phyloP scores from a whole-genome alignment of 306 rosid genomes.

The Acacia acuminata region DNA sequence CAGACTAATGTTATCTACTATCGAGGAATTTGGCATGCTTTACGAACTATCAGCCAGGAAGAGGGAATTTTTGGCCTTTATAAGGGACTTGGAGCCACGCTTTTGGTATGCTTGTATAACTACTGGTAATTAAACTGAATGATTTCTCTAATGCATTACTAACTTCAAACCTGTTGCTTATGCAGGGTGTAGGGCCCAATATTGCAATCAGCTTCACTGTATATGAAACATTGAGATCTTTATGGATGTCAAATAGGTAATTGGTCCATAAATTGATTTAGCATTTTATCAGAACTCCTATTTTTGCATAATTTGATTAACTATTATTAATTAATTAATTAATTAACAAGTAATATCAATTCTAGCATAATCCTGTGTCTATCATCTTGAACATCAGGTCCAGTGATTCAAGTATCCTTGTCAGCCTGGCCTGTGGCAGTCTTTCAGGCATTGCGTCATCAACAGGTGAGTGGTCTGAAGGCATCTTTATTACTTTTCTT shows the following conservation, averaged over 20 bases:
- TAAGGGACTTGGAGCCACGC: constrained; percentile 97
- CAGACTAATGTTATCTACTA: constrained; percentile 82
- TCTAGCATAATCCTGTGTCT: constrained; percentile 13
- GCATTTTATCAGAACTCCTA: background rate
- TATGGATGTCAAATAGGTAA: constrained; percentile 80
- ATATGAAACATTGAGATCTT: constrained; percentile 78
- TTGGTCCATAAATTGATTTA: constrained; percentile 22
- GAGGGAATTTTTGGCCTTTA: constrained; percentile 89
- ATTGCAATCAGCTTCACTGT: constrained; percentile 94
- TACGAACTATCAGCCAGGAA: constrained; percentile 71
- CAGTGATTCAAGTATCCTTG: constrained; percentile 64
- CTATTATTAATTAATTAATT: no score
- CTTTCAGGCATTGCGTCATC: constrained; percentile 97
- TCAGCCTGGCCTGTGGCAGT: constrained; percentile 94
- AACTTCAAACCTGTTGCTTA: constrained; percentile 21
- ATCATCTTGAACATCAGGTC: constrained; percentile 49
- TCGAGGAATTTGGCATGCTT: constrained; percentile 76
- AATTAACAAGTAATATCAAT: background rate
- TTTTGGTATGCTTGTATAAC: constrained; percentile 63
- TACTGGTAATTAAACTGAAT: constrained; percentile 6
- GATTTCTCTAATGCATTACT: constrained; percentile 32
- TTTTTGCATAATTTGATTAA: constrained; percentile 3
- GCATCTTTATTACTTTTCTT: background rate
- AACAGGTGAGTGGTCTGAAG: constrained; percentile 77
- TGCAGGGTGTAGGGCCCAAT: constrained; percentile 95